Evolutionary conservation across 2,329 filamentous ascomycete genomes (phyloP).

Genomic region (Cladosporium oxysporum): DNA sequence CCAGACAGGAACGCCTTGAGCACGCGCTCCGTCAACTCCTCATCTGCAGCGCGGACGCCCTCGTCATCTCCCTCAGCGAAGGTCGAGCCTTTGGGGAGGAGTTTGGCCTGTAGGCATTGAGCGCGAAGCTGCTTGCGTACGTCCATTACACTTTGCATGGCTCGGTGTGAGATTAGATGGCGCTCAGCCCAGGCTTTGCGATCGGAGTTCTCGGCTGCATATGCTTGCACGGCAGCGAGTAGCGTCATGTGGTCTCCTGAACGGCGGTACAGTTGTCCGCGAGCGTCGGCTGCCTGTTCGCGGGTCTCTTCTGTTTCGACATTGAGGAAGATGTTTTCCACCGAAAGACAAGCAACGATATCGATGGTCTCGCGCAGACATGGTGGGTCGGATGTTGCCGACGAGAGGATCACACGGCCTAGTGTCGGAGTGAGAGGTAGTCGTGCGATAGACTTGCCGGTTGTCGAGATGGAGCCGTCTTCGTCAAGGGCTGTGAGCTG

Average conservation of each 20-base stretch:
- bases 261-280: conserved; percentile 58
- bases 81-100: conserved; percentile 26
- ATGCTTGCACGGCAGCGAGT: conserved; percentile 61
- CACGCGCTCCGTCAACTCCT: conserved; percentile 52
- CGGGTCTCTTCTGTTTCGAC: conserved; percentile 61
- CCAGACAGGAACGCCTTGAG: conserved; percentile 60
- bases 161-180: conserved; percentile 62
- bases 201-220: conserved; percentile 59
- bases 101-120: conserved; percentile 55
- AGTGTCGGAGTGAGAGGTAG: conserved; percentile 81
- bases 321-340: conserved; percentile 65
- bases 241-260: conserved; percentile 67
- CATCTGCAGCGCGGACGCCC: conserved; percentile 47
- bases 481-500: conserved; percentile 75
- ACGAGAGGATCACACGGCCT: conserved; percentile 79
- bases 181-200: conserved; percentile 61
- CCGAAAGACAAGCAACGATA: conserved; percentile 68
- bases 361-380: conserved; percentile 84
- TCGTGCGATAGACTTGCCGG: conserved; percentile 75
- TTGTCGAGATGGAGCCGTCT: conserved; percentile 69
- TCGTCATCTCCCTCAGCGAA: conserved; percentile 14
- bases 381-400: conserved; percentile 67
- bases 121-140: conserved; percentile 62
- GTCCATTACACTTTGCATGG: conserved; percentile 67
- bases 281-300: conserved; percentile 57